phyloP scores from a whole-genome alignment of 1,139 yeast genomes.

The Arxiozyma bovina region DNA sequence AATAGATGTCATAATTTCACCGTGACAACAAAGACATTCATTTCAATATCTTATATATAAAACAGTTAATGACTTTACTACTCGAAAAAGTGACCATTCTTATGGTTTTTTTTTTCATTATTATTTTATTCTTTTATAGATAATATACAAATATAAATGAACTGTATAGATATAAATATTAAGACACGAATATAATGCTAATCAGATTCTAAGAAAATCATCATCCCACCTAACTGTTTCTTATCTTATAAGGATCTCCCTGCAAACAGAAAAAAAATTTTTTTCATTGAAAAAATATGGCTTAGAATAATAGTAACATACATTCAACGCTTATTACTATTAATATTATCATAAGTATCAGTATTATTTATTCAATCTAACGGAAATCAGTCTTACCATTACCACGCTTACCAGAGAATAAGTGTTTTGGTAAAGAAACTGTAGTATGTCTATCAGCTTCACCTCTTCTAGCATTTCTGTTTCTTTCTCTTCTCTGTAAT shows the following conservation, averaged over 20 bases:
- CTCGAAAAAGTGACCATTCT: too few relatives aligned
- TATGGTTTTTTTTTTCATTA: too few relatives aligned
- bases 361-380: slow-evolving; percentile 14
- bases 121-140: background rate
- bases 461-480: slow-evolving; percentile 86
- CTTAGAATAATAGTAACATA: background rate
- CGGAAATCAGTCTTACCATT: slow-evolving; percentile 70
- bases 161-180: background rate
- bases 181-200: slow-evolving; percentile 1
- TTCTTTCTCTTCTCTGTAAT: slow-evolving; percentile 87
- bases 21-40: too few relatives aligned
- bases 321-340: background rate
- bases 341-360: background rate
- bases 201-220: background rate
- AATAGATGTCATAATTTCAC: too few relatives aligned
- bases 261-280: background rate
- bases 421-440: slow-evolving; percentile 83
- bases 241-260: background rate
- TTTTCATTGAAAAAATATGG: background rate
- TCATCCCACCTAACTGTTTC: background rate
- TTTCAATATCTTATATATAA: background rate
- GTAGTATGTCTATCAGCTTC: slow-evolving; percentile 91
- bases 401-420: slow-evolving; percentile 94
- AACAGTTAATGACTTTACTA: background rate
- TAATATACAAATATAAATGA: slow-evolving; percentile 2